Evolutionary conservation across 768 basidiomycete species (phyloP).

Genomic region (Lentinula sp.): DNA sequence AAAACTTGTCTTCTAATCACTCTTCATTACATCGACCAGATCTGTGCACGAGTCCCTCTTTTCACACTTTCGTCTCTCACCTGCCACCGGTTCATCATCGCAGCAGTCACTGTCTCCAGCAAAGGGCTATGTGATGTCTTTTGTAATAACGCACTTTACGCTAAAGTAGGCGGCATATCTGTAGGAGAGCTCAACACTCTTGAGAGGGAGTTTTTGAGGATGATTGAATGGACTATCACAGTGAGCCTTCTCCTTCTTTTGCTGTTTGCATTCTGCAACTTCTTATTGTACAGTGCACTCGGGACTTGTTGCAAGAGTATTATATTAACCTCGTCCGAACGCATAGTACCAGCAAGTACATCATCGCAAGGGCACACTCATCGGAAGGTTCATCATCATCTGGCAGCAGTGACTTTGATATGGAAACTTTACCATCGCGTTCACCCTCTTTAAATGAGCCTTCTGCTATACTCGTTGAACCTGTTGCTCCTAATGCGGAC

Average conservation of each 20-base stretch:
- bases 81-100: slow-evolving; percentile 95
- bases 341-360: slow-evolving; percentile 58
- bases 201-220: slow-evolving; percentile 87
- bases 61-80: slow-evolving; percentile 96
- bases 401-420: slow-evolving; percentile 48
- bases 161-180: slow-evolving; percentile 93
- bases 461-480: slow-evolving; percentile 31
- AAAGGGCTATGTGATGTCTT: slow-evolving; percentile 96
- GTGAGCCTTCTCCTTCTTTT: slow-evolving; percentile 48
- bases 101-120: slow-evolving; percentile 85
- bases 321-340: slow-evolving; percentile 91
- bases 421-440: slow-evolving; percentile 40
- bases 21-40: slow-evolving; percentile 89
- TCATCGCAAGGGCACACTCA: slow-evolving; percentile 41
- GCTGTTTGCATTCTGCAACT: neutral
- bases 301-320: slow-evolving; percentile 87
- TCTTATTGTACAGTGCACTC: slow-evolving; percentile 63
- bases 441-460: slow-evolving; percentile 8
- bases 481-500: slow-evolving; percentile 31
- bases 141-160: slow-evolving; percentile 91
- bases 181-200: slow-evolving; percentile 88
- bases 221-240: slow-evolving; percentile 92
- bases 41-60: slow-evolving; percentile 77
- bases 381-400: slow-evolving; percentile 28
- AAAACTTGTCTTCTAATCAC: slow-evolving; percentile 77